Conservation (phyloP, 306 rosid genomes). For the Castanea crenata region DNA sequence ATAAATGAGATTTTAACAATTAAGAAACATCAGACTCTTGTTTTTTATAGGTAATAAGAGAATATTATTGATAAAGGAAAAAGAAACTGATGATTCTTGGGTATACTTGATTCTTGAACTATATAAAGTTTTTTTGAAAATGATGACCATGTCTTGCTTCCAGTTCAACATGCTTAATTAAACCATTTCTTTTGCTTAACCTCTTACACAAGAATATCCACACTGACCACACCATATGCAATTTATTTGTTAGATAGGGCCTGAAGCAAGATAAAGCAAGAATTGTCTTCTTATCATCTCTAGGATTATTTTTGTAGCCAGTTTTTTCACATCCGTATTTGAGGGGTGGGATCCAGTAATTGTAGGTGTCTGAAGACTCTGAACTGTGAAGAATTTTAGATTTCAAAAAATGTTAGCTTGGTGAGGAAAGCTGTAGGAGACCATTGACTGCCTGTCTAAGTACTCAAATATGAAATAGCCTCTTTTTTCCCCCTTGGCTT, state of each 20-base stretch:
- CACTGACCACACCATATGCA: background rate
- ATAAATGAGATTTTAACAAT: too few relatives aligned
- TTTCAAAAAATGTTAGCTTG: background rate
- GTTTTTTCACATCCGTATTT: background rate
- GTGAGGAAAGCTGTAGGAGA: background rate
- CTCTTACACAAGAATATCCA: background rate
- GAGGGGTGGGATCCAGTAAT: background rate
- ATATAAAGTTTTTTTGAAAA: background rate
- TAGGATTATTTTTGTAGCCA: conserved; percentile 1
- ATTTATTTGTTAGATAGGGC: background rate
- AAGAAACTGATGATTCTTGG: background rate
- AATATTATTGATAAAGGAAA: too few relatives aligned
- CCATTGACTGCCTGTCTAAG: background rate
- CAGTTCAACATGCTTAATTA: background rate
- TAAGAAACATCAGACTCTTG: too few relatives aligned
- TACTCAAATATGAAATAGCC: background rate
- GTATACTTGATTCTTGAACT: background rate
- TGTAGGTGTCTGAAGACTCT: background rate
- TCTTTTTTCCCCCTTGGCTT: background rate
- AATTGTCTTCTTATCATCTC: background rate
- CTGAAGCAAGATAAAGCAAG: background rate
- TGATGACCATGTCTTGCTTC: background rate
- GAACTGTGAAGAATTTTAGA: background rate
- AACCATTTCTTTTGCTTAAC: background rate
- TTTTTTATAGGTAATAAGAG: too few relatives aligned